Base-by-base conservation (phyloP, 2,329 filamentous ascomycete genomes). In the Paraconiothyrium sp. region DNA sequence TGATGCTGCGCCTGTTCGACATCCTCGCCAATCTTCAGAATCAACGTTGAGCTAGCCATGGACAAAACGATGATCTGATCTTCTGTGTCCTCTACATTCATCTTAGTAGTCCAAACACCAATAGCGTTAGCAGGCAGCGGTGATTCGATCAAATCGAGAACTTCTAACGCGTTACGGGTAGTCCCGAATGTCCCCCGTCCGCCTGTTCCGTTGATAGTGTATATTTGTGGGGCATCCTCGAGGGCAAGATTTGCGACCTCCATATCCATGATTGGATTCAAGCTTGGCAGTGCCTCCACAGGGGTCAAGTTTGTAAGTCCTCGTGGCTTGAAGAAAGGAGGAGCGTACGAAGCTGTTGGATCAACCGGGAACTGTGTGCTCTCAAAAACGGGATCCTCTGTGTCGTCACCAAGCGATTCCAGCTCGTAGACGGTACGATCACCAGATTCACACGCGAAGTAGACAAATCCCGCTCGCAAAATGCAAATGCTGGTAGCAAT, bases 371-470 rank as follows among this genome's bases (percentile, higher is more conserved):
- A 97, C 65, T 91, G 85, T 57, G 95, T 92, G 78, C 94, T 97
- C 30, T 84, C 86, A 72, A 94, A 97, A 73, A 97, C 91, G 0
- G 89, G 85, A 78, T 98, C 93, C 2, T 97, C 91, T 64, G 97
- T 93, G 71, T 98, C 94, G 65, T 99, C 95, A 46, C 94, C 96
- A 7, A 99, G 88, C 73, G 97, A 97, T 77, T 97, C 93, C 65
- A 99, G 97, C 76, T 98, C 94, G 78, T 98, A 99, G 69, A 99
- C 93, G 62, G 93, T 89, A 75, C 96, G 92, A 76, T 97, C 95
- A 34, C 96, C 95, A 66, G 91, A 93, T 78, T 99, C 94, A 72
- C 92, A 92, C 8, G 93, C 93, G 57, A 94, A 91, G 73, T 95
- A 99, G 11, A 99, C 85, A 75, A 97, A 99, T 32, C 95, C 96